phyloP scores from a whole-genome alignment of 23 red algal genomes.

The Cyanidioschyzon merolae region DNA sequence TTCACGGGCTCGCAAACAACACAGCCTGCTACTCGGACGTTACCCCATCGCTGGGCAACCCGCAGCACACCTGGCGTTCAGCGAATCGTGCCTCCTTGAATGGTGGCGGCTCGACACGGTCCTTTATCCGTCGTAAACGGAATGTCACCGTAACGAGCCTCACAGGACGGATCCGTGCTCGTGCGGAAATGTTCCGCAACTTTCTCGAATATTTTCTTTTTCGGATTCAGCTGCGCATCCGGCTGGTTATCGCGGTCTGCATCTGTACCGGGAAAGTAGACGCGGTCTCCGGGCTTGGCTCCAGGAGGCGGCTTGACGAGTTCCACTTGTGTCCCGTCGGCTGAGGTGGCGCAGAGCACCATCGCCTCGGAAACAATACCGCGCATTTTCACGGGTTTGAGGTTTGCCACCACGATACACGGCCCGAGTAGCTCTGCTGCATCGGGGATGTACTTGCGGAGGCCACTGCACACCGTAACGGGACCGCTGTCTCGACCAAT shows the following conservation, averaged over 20 bases:
- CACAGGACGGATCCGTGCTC: not conserved
- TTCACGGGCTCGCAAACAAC: too few relatives aligned
- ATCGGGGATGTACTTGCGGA: conserved; percentile 19
- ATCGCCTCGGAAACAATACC: conserved; percentile 36
- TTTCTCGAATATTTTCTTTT: conserved; percentile 47
- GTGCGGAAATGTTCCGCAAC: conserved; percentile 17
- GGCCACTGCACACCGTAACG: conserved; percentile 31
- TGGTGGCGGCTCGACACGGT: not conserved
- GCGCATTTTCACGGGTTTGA: conserved; percentile 43
- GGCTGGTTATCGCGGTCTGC: not conserved
- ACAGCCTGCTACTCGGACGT: too few relatives aligned
- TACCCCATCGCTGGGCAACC: too few relatives aligned
- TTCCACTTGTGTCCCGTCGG: conserved; percentile 24
- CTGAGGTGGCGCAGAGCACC: conserved; percentile 30
- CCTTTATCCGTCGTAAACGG: conserved; percentile 22
- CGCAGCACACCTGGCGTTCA: not conserved
- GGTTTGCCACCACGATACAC: conserved; percentile 26
- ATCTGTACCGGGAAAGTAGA: conserved; percentile 29
- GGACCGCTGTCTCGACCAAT: conserved; percentile 10
- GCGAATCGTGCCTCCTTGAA: conserved; percentile 26
- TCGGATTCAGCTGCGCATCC: conserved; percentile 26
- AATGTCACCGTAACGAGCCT: conserved; percentile 15
- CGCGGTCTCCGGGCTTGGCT: conserved; percentile 3
- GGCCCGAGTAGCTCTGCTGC: conserved; percentile 20
- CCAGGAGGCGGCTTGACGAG: conserved; percentile 25